Evolutionary conservation across 768 basidiomycete species (phyloP).

Genomic region (Cubamyces lactineus): DNA sequence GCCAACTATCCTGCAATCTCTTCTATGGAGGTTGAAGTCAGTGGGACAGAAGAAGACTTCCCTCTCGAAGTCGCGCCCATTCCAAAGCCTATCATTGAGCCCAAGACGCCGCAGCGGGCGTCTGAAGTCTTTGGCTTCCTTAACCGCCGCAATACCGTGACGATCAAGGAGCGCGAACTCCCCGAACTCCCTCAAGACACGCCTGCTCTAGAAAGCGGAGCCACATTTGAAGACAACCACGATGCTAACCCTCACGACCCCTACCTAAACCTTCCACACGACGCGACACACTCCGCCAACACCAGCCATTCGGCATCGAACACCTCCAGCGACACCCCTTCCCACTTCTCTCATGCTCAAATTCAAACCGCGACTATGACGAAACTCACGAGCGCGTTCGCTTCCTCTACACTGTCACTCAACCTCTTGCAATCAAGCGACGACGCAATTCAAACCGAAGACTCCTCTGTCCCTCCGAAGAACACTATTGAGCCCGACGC

Average conservation of each 20-base stretch:
- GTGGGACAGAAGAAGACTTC: conserved; percentile 42
- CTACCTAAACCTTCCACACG: conserved; percentile 8
- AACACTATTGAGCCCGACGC: background rate
- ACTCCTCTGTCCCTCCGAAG: background rate
- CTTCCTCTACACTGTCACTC: conserved; percentile 16
- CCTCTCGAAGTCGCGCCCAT: conserved; percentile 12
- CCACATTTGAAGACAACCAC: background rate
- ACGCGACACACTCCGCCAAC: conserved; percentile 24
- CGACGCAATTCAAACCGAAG: background rate
- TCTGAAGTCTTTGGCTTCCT: conserved; percentile 79
- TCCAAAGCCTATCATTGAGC: conserved; percentile 34
- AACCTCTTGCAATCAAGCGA: conserved; percentile 9
- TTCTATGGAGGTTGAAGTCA: conserved; percentile 77
- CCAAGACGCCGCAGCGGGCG: conserved; percentile 64
- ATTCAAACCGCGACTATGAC: conserved; percentile 35
- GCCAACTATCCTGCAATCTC: conserved; percentile 55
- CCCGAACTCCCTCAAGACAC: conserved; percentile 41
- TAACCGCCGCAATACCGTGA: conserved; percentile 46
- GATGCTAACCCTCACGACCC: background rate
- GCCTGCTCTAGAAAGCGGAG: conserved; percentile 15
- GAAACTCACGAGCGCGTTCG: conserved; percentile 29
- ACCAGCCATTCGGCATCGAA: conserved; percentile 24
- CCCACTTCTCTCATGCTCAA: conserved; percentile 27
- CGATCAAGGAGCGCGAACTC: conserved; percentile 42
- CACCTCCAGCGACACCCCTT: conserved; percentile 30